Conservation (phyloP, 495 filamentous ascomycete genomes). For the Hyaloscypha variabilis region DNA sequence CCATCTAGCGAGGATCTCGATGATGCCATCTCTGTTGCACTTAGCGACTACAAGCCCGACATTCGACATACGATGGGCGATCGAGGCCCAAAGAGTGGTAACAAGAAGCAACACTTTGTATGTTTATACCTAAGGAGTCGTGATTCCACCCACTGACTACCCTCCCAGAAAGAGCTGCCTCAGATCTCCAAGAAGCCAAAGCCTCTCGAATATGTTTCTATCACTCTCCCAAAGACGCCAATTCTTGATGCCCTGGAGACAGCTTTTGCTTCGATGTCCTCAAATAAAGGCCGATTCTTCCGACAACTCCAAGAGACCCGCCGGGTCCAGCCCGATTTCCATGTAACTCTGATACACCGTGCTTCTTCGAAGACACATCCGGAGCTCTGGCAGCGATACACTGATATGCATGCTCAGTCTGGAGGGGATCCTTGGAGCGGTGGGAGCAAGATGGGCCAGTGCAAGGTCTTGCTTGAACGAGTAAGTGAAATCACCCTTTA, state of each 20-base stretch:
- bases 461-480: constrained; percentile 54
- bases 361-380: constrained; percentile 57
- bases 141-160: background rate
- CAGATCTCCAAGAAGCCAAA: constrained; percentile 29
- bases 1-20: constrained; percentile 78
- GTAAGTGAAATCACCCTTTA: constrained; percentile 23
- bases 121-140: background rate
- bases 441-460: constrained; percentile 44
- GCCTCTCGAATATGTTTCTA: constrained; percentile 79
- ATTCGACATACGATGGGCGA: constrained; percentile 69
- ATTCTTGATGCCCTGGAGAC: constrained; percentile 66
- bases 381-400: constrained; percentile 73
- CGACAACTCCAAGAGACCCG: constrained; percentile 69
- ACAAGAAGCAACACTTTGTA: constrained; percentile 28
- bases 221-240: constrained; percentile 60
- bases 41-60: constrained; percentile 78
- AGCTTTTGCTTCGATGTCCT: constrained; percentile 57
- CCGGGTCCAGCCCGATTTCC: constrained; percentile 83
- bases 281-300: constrained; percentile 66
- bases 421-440: constrained; percentile 29
- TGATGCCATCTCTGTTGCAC: constrained; percentile 71
- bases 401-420: constrained; percentile 45
- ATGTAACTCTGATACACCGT: constrained; percentile 91
- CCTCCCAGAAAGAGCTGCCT: constrained; percentile 26
- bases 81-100: constrained; percentile 29